Evolutionary conservation across 306 rosid genomes (phyloP).

Genomic region (Gastrolobium bilobum): DNA sequence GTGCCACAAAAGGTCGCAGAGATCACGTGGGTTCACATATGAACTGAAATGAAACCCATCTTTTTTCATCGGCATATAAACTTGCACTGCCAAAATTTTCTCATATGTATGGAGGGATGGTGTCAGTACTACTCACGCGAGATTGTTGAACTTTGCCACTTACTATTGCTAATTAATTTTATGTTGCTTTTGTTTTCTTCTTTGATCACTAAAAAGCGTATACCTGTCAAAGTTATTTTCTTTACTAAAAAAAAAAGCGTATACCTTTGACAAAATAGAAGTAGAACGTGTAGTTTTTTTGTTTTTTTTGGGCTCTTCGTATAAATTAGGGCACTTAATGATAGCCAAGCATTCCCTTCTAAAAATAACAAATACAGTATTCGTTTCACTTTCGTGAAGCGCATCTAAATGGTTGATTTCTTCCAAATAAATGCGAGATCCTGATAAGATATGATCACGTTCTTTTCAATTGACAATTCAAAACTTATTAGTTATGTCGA

Average conservation of each 20-base stretch:
- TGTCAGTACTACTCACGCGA: not conserved
- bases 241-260: too few relatives aligned
- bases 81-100: not conserved
- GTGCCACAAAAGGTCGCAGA: not conserved
- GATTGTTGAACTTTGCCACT: not conserved
- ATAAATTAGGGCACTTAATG: too few relatives aligned
- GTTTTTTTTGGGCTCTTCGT: too few relatives aligned
- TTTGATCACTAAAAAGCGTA: not conserved
- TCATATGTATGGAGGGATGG: not conserved
- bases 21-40: slow-evolving; percentile 28
- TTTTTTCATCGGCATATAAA: not conserved
- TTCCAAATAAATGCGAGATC: not conserved
- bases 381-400: not conserved
- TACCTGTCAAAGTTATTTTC: too few relatives aligned
- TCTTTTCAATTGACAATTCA: not conserved
- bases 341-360: not conserved
- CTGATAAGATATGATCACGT: not conserved
- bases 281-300: not conserved
- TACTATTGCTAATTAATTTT: not conserved
- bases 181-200: not conserved
- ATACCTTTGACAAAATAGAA: not conserved
- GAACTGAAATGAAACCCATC: slow-evolving; percentile 19
- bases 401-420: not conserved
- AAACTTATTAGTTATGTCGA: not conserved
- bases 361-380: not conserved